Base-by-base conservation (phyloP, 2,329 filamentous ascomycete species). In the Fusarium beomiforme region DNA sequence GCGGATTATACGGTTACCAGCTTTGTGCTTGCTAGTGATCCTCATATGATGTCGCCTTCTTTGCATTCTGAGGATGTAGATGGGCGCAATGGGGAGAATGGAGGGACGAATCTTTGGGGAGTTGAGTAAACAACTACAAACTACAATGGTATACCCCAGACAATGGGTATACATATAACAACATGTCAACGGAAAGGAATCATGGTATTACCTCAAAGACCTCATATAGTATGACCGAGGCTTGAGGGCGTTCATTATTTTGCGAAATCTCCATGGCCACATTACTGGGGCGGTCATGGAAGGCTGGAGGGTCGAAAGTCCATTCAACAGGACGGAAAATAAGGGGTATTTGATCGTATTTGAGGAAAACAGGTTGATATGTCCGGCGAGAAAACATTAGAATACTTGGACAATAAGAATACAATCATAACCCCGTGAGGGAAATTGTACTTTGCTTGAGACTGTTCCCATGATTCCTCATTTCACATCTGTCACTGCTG, bases 61-160 rank as follows among this genome's bases (percentile, higher is more conserved):
- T 56, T 67, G 13, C 46, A 51, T 19, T 74, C 66, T 6, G 72
- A 74, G 2, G 71, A 73, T n/a, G 31, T 57, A 0, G 72, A 74
- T 5, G 50, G 57, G 2, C 54, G 56, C 11, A 66, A 72, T 23
- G 26, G 39, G 0, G 69, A 71, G 3, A 72, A 53, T 12, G 69
- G 69, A 4, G 69, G 64, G 0, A 71, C 55, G 0, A 43, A 72
- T 39, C 14, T 71, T 2, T 71, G 69, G 69, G 46, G 43, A 12
- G 16, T 37, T 29, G n/a, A 51, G 13, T 39, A 24, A n/a, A 26
- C 43, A 34, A 44, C 12, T 14, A 13, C 7, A 55, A 54, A 43
- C 19, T 9, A 29, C 36, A 21, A 21, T 2, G 6, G 19, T 34
- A 69, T 69, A 69, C 67, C 24, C 29, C 5, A 46, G 33, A 58